Base-by-base conservation (phyloP, 495 filamentous ascomycete genomes). In the Penicillium alfredii region DNA sequence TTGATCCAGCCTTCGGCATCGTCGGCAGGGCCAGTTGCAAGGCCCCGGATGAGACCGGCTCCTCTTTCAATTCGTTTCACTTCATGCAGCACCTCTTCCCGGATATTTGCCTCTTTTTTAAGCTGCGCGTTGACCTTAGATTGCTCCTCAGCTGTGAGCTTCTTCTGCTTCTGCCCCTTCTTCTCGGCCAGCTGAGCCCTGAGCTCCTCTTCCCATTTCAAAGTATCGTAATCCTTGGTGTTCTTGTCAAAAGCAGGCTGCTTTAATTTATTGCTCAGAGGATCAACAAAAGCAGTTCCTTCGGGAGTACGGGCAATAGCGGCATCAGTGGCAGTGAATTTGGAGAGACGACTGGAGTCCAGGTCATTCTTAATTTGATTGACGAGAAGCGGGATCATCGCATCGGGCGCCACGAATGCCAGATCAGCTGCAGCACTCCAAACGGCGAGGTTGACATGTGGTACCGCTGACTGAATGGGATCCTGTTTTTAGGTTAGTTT, bases 151-250 rank as follows among this genome's bases (percentile, higher is more conserved):
- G 82, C 61, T 0, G 84, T 90, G 20, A 97, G 77, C 61, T 96
- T 97, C 67, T 84, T 88, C 33, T 86, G 77, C 47, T 88, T 80
- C 24, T 84, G 76, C 3, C 93, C 93, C 63, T 88, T 92, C 70
- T 96, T 98, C 47, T 85, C 70, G 14, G 87, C 89, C 25, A 98
- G 64, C 50, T 97, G 88, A 21, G 77, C 74, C 30, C 88, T 66
- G n/a, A 97, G 73, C 38, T 97, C 92, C 50, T 85, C 80, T 59
- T 98, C 92, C 92, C 92, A 98, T 63, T 95, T 96, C 32, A 95
- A 53, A 1, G 86, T 94, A 49, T 97, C 84, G 43, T 95, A 94
- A 55, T 97, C 92, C 56, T 86, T 95, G 13, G 70, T 78, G 47
- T 83, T 95, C 60, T 86, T 95, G 50, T 85, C 76, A 6, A 84